Percentiles rank a stretch among this genome's conserved stretches.
Conservation (phyloP, 2,329 filamentous ascomycete genomes). For the Pseudopithomyces maydicus region DNA sequence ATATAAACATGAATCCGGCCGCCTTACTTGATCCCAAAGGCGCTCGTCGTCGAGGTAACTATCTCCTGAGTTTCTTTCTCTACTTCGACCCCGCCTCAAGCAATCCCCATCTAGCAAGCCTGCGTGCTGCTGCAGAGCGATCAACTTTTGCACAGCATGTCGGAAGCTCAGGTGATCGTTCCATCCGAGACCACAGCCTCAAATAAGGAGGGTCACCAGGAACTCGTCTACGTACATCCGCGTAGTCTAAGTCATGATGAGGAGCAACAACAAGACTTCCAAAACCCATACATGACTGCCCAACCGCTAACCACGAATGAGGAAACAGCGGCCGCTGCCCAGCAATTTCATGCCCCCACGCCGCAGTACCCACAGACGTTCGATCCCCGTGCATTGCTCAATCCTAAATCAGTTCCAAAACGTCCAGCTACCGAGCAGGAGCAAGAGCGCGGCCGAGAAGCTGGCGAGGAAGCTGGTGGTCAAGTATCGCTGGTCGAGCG, state of each 20-base stretch:
- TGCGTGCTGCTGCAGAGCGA: too few relatives aligned
- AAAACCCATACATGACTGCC: neutral
- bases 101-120: neutral
- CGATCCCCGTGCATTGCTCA: constrained; percentile 40
- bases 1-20: constrained; percentile 21
- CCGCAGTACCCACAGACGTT: constrained; percentile 20
- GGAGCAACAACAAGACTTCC: constrained; percentile 20
- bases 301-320: neutral
- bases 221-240: neutral
- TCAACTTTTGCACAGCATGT: neutral
- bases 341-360: constrained; percentile 5
- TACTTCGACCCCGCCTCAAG: neutral
- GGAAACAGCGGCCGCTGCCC: neutral
- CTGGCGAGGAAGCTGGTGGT: constrained; percentile 40
- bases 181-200: neutral
- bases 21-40: constrained; percentile 22
- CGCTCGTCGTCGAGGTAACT: constrained; percentile 21
- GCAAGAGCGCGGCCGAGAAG: constrained; percentile 26
- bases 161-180: neutral
- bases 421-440: constrained; percentile 32
- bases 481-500: constrained; percentile 72
- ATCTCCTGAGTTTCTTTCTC: neutral
- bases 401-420: constrained; percentile 38
- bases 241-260: constrained; percentile 5
- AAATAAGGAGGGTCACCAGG: neutral